Evolutionary conservation across 495 filamentous ascomycete genomes (phyloP), one percentile per base, ranked within the genome.

Genomic region (Lophiotrema nucula): DNA sequence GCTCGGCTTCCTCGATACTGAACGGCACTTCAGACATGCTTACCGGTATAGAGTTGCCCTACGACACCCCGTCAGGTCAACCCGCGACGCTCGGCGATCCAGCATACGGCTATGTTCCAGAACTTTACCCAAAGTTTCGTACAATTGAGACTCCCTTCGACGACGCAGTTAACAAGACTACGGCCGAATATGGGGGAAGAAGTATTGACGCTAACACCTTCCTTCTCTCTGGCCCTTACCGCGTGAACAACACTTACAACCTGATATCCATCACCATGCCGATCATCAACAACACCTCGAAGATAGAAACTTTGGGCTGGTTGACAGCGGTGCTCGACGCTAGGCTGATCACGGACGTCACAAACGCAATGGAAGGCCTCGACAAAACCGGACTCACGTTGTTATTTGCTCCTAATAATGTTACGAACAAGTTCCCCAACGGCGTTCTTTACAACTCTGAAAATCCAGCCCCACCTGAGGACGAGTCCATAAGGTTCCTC

Each of bases 241-340:
- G 74, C 21, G 67, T 91, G 53, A 92, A 95, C 66, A 68, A 75
- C 15, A 82, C 80, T 0, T 87, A 83, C 45, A 83, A 84, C n/a
- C 66, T 95, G n/a, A 57, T 92, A n/a, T 95, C 89, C 22, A 69
- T 95, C 52, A 92, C 89, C 1, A 64, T 89, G 18, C 87, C 89
- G 0, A 81, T 95, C 25, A 76, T 88, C 51, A 82, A 84, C 53
- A 84, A 85, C 60, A 76, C 76, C 2, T 80, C 77, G 10, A 52
- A 63, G 37, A 70, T 70, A 15, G 80, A 84, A 50, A 80, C 88
- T 3, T 78, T 95, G 12, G 89, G 87, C 2, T 95, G 83, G 71
- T 79, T 90, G 74, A 92, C 88, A 2, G 68, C 88, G 1, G 74
- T 92, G 25, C 77, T 84, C n/a, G 82, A 83, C 47, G 84, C 83